Evolutionary conservation across 2,329 filamentous ascomycete genomes (phyloP), one percentile per base, ranked within the genome.

Genomic region (Arachnopeziza araneosa): DNA sequence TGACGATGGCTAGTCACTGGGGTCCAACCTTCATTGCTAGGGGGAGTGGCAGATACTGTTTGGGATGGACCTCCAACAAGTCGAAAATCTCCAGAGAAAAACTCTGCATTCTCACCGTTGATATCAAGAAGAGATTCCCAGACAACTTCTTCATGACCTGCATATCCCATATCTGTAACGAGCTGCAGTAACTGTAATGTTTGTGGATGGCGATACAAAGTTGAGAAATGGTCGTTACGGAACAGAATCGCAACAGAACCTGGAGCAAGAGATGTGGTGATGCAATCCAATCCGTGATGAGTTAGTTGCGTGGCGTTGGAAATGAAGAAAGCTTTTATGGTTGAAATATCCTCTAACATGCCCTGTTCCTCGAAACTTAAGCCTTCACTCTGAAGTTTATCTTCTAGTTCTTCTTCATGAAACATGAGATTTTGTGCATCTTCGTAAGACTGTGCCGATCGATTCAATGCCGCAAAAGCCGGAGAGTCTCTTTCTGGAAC

Each of bases 161-260:
- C 87, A 70, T 96, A 99, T 0, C 95, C 95, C 24, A 91, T 89
- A 71, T 99, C 95, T 0, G 95, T 98, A 17, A 99, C 92, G 2
- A 99, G 78, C 0, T 90, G 91, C 64, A 93, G 83, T 1, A 98
- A 80, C 65, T 90, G 83, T 50, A 85, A 80, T 0, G 87, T 91
- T 52, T 86, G 78, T 0, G 93, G 91, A 68, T 98, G 91, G 62
- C 93, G 91, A 75, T 96, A 96, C 0, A 99, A 75, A 0, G 93
- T 98, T 50, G 91, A 92, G 71, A 99, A 99, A 72, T 99, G 95
- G 70, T 99, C 93, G 69, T 99, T 99, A 24, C 95, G 85, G 77
- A 99, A 99, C 1, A 99, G 76, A 55, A 99, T 98, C 0, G 91
- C 91, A 63, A 97, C 84, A 1, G 89, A 85, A 1, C 92, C 93